phyloP scores from a whole-genome alignment of 345 rosid genomes.

The Camelina hispida region DNA sequence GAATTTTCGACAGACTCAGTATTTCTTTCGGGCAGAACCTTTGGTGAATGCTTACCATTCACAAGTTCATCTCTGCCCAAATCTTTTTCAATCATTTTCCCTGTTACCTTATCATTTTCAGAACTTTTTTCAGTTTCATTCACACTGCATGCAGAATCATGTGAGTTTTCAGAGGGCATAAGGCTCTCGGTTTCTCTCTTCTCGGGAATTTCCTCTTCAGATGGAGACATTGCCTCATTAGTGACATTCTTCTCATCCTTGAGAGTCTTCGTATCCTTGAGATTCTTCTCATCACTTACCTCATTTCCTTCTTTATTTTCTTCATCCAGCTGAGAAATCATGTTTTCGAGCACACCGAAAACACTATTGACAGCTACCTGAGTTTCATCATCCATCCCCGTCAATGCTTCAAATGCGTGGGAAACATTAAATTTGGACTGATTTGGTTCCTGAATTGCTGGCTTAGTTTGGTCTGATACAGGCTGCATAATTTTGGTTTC shows the following conservation, averaged over 20 bases:
- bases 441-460: slow-evolving; percentile 48
- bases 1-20: slow-evolving; percentile 47
- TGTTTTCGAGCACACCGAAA: slow-evolving; percentile 87
- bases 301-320: slow-evolving; percentile 54
- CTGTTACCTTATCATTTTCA: slow-evolving; percentile 35
- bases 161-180: slow-evolving; percentile 41
- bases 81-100: slow-evolving; percentile 37
- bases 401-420: slow-evolving; percentile 83
- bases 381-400: slow-evolving; percentile 95
- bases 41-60: slow-evolving; percentile 46
- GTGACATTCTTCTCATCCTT: slow-evolving; percentile 39
- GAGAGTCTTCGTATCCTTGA: slow-evolving; percentile 32
- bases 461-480: slow-evolving; percentile 51
- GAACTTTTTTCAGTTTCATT: slow-evolving; percentile 35
- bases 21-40: slow-evolving; percentile 47
- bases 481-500: slow-evolving; percentile 58
- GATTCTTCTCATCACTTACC: slow-evolving; percentile 47
- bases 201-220: slow-evolving; percentile 36
- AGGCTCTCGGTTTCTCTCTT: slow-evolving; percentile 35
- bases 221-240: slow-evolving; percentile 6
- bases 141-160: slow-evolving; percentile 40
- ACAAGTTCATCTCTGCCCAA: slow-evolving; percentile 46
- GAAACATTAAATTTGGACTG: slow-evolving; percentile 60
- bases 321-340: slow-evolving; percentile 79
- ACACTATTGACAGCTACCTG: slow-evolving; percentile 97